Evolutionary conservation across 495 filamentous ascomycete species (phyloP), one percentile per base, ranked within the genome.

Genomic region (Filosporella fistucella): DNA sequence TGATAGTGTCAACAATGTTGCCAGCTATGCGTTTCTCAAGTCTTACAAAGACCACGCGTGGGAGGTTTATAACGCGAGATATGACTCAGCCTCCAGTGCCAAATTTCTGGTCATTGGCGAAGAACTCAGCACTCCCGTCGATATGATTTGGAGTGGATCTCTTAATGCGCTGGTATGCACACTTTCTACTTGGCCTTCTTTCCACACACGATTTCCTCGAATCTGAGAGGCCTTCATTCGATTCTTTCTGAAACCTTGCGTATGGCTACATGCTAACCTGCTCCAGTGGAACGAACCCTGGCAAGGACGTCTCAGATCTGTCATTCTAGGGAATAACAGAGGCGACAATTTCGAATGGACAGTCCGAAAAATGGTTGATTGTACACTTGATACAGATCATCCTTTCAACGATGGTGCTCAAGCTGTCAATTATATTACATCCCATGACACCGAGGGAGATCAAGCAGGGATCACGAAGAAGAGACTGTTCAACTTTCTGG

Each of bases 91-190:
- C 4, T 38, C 39, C 3, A 48, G 57, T 9, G 42, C 51, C 32
- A 64, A 62, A 33, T 65, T 63, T 40, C 49, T 63, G 5, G 60
- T 63, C 28, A 59, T 63, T 41, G 62, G 58, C 32, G 62, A 65
- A 43, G 62, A 65, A 39, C 58, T 65, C 9, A 55, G 47, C 20
- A 53, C 54, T 37, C 62, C 62, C 1, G 28, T 56, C 3, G 45
- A 51, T n/a, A 55, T 63, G 45, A 41, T 65, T 14, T 52, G 45
- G 3, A 14, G 23, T 5, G 56, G 49, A 16, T 42, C 53, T 12
- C 30, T 63, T 11, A 51, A 63, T 32, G 60, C 60, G 2, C 55
- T 65, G n/a, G n/a, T n/a, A n/a, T n/a, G n/a, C n/a, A n/a, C n/a
- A n/a, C n/a, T n/a, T n/a, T n/a, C n/a, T n/a, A n/a, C n/a, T n/a